phyloP scores from a whole-genome alignment of 495 filamentous ascomycete species.

The Lophium mytilinum region DNA sequence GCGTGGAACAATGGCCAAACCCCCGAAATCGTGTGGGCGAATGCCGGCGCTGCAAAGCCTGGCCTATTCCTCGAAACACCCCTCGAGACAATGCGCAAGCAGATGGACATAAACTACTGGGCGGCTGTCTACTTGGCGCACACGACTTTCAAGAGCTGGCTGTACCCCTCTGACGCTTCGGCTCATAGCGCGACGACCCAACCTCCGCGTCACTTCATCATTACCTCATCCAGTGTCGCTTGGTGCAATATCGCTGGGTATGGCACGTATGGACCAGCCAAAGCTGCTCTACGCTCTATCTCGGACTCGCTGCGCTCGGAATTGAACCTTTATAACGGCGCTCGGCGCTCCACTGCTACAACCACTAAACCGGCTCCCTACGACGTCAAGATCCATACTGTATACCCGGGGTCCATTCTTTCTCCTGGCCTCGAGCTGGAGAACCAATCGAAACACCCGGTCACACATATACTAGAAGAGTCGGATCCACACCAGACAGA shows the following conservation, averaged over 20 bases:
- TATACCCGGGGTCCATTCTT: constrained; percentile 78
- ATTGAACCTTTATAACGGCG: constrained; percentile 68
- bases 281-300: constrained; percentile 75
- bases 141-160: constrained; percentile 53
- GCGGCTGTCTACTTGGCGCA: constrained; percentile 82
- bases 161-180: constrained; percentile 35
- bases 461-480: constrained; percentile 77
- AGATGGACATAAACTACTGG: constrained; percentile 92
- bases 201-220: constrained; percentile 66
- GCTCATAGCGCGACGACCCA: constrained; percentile 22
- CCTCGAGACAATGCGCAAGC: constrained; percentile 54
- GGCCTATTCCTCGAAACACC: constrained; percentile 69
- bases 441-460: constrained; percentile 67
- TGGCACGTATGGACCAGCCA: constrained; percentile 72
- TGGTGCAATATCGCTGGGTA: constrained; percentile 80
- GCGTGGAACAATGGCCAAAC: constrained; percentile 70
- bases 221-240: constrained; percentile 71
- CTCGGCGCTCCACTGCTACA: constrained; percentile 40
- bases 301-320: constrained; percentile 79
- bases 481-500: constrained; percentile 70
- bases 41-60: constrained; percentile 70
- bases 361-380: constrained; percentile 34
- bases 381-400: constrained; percentile 69
- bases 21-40: constrained; percentile 88
- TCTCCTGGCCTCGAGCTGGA: constrained; percentile 70